These are phyloP conservation scores for Rhazya stricta DNA, from an alignment of 257 asterid genomes.

Conservation along the genomic window DNA sequence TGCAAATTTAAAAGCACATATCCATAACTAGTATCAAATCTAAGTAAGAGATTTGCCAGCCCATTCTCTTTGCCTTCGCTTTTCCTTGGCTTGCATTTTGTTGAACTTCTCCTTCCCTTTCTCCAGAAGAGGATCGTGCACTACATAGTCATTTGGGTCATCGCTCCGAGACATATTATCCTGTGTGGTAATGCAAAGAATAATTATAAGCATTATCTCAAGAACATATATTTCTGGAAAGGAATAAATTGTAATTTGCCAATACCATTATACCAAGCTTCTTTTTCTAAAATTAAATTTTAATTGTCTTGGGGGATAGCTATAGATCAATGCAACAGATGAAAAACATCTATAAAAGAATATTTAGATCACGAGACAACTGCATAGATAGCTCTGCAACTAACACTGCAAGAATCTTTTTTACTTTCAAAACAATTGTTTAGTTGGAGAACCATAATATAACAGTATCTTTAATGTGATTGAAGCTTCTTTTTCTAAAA, in stretches of 20 bases:
- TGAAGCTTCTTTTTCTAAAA: too few species aligned
- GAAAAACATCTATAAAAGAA: not conserved
- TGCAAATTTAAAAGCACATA: not conserved
- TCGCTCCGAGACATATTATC: constrained; percentile 80
- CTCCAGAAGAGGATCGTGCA: constrained; percentile 93
- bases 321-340: not conserved
- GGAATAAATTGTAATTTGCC: not conserved
- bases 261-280: not conserved
- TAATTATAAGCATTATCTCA: not conserved
- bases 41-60: constrained; percentile 87
- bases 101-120: constrained; percentile 96
- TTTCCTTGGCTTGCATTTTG: constrained; percentile 81
- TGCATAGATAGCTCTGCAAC: not conserved
- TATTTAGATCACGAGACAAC: not conserved
- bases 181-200: constrained; percentile 35
- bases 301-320: not conserved
- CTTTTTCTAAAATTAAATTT: too few species aligned
- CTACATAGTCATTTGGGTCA: constrained; percentile 82
- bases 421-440: not conserved
- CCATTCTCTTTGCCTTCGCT: constrained; percentile 87
- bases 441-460: not conserved
- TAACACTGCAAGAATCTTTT: not conserved
- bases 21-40: constrained; percentile 1
- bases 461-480: not conserved
- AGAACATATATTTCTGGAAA: not conserved